Evolutionary conservation across 192 early-diverging fungal genomes (phyloP), one percentile per base, ranked within the genome.

Genomic region (Entomortierella beljakovae): DNA sequence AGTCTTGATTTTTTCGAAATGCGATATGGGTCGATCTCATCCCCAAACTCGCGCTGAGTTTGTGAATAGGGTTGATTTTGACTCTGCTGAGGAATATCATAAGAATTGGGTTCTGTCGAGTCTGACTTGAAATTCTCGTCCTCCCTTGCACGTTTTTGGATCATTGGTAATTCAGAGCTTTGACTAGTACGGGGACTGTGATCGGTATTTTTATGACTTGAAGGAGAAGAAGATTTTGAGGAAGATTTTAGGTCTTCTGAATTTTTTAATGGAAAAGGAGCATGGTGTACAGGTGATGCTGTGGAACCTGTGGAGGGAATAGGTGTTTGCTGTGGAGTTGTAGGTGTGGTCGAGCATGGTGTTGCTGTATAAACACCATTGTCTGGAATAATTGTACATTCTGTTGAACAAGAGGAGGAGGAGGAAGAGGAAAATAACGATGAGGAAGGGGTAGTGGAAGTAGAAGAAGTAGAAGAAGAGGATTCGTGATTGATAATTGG

Each of bases 131-230:
- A 48, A 46, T 31, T 46, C 22, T 53, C 40, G n/a, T 57, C 56
- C 18, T 65, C 71, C 33, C 71, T 74, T 20, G n/a, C 71, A 74
- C 64, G 71, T 74, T 74, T 74, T 28, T 60, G 71, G 20, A 66
- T 18, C 57, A 61, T 74, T 74, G 64, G 64, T 37, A 23, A 28
- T 26, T 74, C 64, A 48, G 64, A 74, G 71, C 55, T 72, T 23
- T n/a, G 42, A 43, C 15, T 58, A n/a, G 49, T 5, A 16, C 10
- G 25, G 60, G 28, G 32, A 50, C 37, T 55, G 28, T 10, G 40
- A 37, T 28, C n/a, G n/a, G n/a, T n/a, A n/a, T n/a, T n/a, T n/a
- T n/a, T n/a, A n/a, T n/a, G n/a, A n/a, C n/a, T n/a, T n/a, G n/a
- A n/a, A n/a, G n/a, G n/a, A n/a, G n/a, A n/a, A n/a, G n/a, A n/a